Base-by-base conservation (phyloP, 2,329 filamentous ascomycete genomes). In the Paraconiothyrium brasiliense region DNA sequence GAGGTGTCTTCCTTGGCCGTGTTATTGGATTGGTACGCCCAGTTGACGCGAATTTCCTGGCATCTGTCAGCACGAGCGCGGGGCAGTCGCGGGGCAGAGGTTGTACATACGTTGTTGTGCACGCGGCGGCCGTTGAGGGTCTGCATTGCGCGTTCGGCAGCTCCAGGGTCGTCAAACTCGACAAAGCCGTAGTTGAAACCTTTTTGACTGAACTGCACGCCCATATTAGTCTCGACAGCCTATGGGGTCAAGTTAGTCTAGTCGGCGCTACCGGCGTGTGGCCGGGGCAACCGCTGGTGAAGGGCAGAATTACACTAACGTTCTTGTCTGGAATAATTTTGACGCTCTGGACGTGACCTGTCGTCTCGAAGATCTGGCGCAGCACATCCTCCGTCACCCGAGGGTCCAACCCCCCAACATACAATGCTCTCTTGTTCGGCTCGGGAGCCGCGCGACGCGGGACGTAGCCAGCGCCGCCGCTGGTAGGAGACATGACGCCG, bases 291-390 rank as follows among this genome's bases (percentile, higher is more conserved):
- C 10, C 46, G 37, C 20, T 57, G 67, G 65, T 64, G 57, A 65
- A 56, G 57, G 68, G 67, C 48, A 70, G 68, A 63, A 89, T 49
- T 35, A 58, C 56, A 69, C 93, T 87, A 84, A 97, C 94, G 82
- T 97, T 99, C 87, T 99, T 99, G 85, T 99, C 95, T 56, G 95
- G 95, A 79, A 99, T 99, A 77, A 99, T 97, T 86, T 99, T 99
- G 78, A 99, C 95, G 76, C 93, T 97, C 82, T 97, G 91, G 67
- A 99, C 95, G 82, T 99, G 95, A 60, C 95, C 95, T 62, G 94
- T 97, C 7, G 95, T 99, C 85, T 99, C 95, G 76, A 99, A 99
- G 73, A 98, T 98, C 81, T 98, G 94, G 76, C 93, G 93, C 79
- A 98, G 82, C 59, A 98, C 93, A 77, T 98, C 94, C 81, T 98